Base-by-base conservation (phyloP, 768 basidiomycete genomes). In the Gloeostereum incarnatum region DNA sequence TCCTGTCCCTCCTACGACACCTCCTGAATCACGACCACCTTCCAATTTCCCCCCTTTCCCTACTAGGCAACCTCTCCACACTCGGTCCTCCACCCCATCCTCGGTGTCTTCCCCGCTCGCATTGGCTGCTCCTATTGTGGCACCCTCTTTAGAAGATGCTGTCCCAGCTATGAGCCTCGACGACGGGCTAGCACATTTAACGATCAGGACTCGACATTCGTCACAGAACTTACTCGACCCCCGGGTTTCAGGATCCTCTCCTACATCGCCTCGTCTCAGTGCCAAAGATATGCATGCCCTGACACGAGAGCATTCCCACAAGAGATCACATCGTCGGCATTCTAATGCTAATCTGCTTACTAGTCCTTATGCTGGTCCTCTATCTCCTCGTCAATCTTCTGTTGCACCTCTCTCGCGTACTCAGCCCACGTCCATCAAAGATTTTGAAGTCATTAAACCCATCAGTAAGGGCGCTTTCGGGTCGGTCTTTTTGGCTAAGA, bases 401-500 rank as follows among this genome's bases (percentile, higher is more conserved):
- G 68, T 73, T 5, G 81, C 79, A 1, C 87, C 91, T 1, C 59
- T 86, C 26, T 72, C 88, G 22, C 75, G 90, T 18, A 77, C 86
- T 13, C 80, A 78, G 8, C 78, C 88, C 1, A 84, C 93, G 3
- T 94, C 93, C 4, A 97, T 98, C 62, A 97, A 92, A 59, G 96
- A 99, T 57, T 99, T 99, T 51, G 94, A 98, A 53, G 81, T 99
- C 54, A 94, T 99, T 69, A 99, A 99, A 59, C 96, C 96, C 3
- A 99, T 99, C 56, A 91, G 87, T 58, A 97, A 97, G 55, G 96
- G 96, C 38, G 96, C 96, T 2, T 98, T 99, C 56, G 96, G 96
- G 11, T 92, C 92, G 6, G 96, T 99, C 38, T 99, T 96, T 60
- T 72, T 99, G 37, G 89, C 96, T 30, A 98, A 94, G 69, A 99